Base-by-base conservation (phyloP, 495 filamentous ascomycete species). In the Physcia stellaris region DNA sequence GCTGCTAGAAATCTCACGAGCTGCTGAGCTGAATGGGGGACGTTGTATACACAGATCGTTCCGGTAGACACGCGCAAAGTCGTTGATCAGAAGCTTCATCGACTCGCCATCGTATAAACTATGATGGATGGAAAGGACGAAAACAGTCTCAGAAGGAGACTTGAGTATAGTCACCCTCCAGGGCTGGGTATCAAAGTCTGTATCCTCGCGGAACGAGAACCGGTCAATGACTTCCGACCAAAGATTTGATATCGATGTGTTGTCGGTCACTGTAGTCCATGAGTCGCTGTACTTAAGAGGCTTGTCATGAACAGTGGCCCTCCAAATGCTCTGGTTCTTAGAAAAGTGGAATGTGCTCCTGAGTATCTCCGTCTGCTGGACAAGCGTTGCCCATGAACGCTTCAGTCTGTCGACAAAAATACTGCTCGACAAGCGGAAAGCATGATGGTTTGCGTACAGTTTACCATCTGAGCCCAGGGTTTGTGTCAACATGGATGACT, bases 31-130 rank as follows among this genome's bases (percentile, higher is more conserved):
- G 31, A 50, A 50, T 10, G 40, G 24, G 13, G 31, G 30, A 2
- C 43, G 35, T 20, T 2, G 20, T 4, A 10, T 39, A n/a, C 46
- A 5, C 5, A 29, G 10, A 18, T 3, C 24, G 11, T 24, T 26
- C 11, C 29, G 10, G 26, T 37, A 50, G 11, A 39, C 9, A 7
- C 4, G 18, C 9, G 23, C 12, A 6, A 50, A 35, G 33, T 82
- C 79, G 0, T 68, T 47, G 7, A 85, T 59, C 0, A 88, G 58
- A 4, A 66, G 49, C 26, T 64, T 61, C 20, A 86, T 70, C 0
- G 81, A 79, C n/a, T 71, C 62, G 3, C 78, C 83, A 56, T 88
- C 83, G 49, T 88, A 88, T 0, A 86, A 57, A 12, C 79, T 79
- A 51, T 88, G 83, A 52, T 86, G 83, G 47, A 83, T 78, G 0